Conservation (phyloP, 2,329 filamentous ascomycete species). For the Xylaria sp. region DNA sequence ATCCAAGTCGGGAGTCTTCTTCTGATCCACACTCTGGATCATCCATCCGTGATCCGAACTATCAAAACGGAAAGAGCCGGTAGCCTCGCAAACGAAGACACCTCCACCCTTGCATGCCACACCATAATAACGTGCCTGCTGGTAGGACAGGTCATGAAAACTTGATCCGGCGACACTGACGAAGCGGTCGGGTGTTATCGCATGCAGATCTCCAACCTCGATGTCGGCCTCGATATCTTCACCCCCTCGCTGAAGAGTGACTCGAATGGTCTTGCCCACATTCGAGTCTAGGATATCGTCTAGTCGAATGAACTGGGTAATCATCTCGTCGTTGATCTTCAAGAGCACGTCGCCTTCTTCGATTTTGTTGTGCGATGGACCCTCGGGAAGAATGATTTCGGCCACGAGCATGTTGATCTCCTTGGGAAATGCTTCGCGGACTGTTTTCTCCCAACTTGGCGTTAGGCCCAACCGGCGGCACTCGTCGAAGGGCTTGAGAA, state of each 20-base stretch:
- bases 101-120: slow-evolving; percentile 77
- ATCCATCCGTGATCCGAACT: slow-evolving; percentile 91
- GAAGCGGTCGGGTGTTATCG: slow-evolving; percentile 94
- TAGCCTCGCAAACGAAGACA: slow-evolving; percentile 92
- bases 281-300: slow-evolving; percentile 90
- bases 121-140: slow-evolving; percentile 93
- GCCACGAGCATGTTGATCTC: slow-evolving; percentile 97
- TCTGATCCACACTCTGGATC: slow-evolving; percentile 88
- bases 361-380: slow-evolving; percentile 82
- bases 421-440: slow-evolving; percentile 81
- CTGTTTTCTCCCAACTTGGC: slow-evolving; percentile 81
- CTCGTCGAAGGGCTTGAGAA: slow-evolving; percentile 97
- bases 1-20: slow-evolving; percentile 83
- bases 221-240: slow-evolving; percentile 85
- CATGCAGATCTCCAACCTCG: slow-evolving; percentile 84
- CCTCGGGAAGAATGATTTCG: slow-evolving; percentile 90
- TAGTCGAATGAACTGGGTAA: slow-evolving; percentile 89
- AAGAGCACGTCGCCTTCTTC: slow-evolving; percentile 93
- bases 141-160: slow-evolving; percentile 96
- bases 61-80: slow-evolving; percentile 93
- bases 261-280: slow-evolving; percentile 75
- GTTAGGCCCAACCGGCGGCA: slow-evolving; percentile 86
- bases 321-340: slow-evolving; percentile 88
- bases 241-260: slow-evolving; percentile 87
- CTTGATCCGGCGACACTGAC: slow-evolving; percentile 91